Base-by-base conservation (phyloP, 83 land plant species). In the Picea abies region DNA sequence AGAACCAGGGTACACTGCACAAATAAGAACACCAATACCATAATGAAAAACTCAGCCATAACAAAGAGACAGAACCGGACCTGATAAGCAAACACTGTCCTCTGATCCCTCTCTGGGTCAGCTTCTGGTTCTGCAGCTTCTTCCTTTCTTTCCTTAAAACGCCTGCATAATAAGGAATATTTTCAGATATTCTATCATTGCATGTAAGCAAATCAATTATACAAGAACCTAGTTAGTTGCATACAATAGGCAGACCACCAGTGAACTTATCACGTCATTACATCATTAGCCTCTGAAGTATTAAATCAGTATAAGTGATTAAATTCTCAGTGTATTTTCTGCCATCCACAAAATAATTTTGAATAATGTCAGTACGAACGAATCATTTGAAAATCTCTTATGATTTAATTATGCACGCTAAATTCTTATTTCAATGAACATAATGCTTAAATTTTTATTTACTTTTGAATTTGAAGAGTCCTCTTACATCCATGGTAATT, bases 71-170 rank as follows among this genome's bases (percentile, higher is more conserved):
- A 17, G 44, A 78, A 47, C 4, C 67, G 65, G 12, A 95, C 99
- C 99, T 97, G 99, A 72, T 93, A 97, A 22, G 99, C 99, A 91
- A 97, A 97, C 23, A 97, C 99, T 79, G 99, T 97, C 80, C 99
- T 87, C 81, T 97, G 99, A 83, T 97, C 99, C 79, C 99, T 79
- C 81, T 97, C 99, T 41, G 99, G 99, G 85, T 97, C 99, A 84
- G 93, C 99, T 85, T 97, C 99, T 75, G 98, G 98, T 89, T 97
- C 99, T 47, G 82, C 78, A 82, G 78, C 90, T 49, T 85, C 94
- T 70, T 96, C 94, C 84, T 92, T 94, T 86, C 91, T 93, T n/a
- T 94, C 99, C 75, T 88, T 92, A 35, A 82, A 87, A 73, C 91
- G 88, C 77, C 99, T 96, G 91, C 85, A 86, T 35, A 69, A 83